phyloP scores from a whole-genome alignment of 306 rosid genomes.

The Vigna hirtella region DNA sequence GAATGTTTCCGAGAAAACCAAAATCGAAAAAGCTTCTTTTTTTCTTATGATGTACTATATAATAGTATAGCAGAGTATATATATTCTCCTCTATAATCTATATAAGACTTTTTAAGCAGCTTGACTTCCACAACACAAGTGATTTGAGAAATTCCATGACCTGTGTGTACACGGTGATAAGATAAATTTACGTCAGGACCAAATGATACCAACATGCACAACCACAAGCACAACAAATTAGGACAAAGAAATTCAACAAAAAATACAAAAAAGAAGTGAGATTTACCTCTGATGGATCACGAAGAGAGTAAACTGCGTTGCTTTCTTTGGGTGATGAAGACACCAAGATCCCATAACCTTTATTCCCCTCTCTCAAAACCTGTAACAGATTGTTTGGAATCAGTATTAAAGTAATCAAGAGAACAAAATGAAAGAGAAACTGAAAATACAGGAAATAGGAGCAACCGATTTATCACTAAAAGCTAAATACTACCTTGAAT shows the following conservation, averaged over 20 bases:
- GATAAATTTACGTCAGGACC: neutral
- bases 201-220: neutral
- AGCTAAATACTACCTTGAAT: conserved; percentile 65
- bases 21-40: conserved; percentile 44
- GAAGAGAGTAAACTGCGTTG: conserved; percentile 81
- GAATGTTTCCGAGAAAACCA: conserved; percentile 44
- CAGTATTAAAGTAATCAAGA: conserved; percentile 19
- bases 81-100: conserved; percentile 52
- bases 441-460: neutral
- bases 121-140: conserved; percentile 75
- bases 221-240: neutral
- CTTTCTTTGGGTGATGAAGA: conserved; percentile 84
- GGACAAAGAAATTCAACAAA: neutral
- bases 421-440: conserved; percentile 1
- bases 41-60: conserved; percentile 34
- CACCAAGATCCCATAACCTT: conserved; percentile 88
- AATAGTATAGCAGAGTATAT: conserved; percentile 51
- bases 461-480: neutral
- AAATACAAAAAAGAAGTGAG: conserved; percentile 3
- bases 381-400: conserved; percentile 43
- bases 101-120: conserved; percentile 58
- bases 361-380: conserved; percentile 79
- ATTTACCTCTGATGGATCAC: conserved; percentile 91
- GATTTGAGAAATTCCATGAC: conserved; percentile 93
- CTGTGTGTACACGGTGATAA: conserved; percentile 48